These are phyloP conservation scores for Flagelloscypha sp. DNA, from an alignment of 768 basidiomycete species.

Conservation along the genomic window DNA sequence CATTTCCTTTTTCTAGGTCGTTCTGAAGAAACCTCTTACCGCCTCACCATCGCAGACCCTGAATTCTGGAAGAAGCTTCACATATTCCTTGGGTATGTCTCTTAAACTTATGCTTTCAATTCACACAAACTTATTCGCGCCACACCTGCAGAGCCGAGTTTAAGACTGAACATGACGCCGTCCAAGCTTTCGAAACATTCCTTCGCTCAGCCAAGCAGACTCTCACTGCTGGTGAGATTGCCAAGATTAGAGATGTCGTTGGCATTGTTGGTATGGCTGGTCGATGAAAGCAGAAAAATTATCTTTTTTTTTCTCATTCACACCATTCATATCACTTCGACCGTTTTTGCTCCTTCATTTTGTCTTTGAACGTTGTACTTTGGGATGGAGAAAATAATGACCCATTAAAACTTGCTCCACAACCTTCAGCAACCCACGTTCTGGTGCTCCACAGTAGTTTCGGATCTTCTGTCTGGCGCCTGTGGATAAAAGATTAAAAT, in stretches of 20 bases:
- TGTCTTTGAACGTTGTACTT: too few species aligned
- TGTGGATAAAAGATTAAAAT: too few species aligned
- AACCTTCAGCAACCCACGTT: too few species aligned
- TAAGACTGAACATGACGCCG: constrained; percentile 50
- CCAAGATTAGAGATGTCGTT: constrained; percentile 82
- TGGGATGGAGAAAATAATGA: too few species aligned
- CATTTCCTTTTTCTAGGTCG: too few species aligned
- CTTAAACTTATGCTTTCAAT: constrained; percentile 1
- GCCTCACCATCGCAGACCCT: constrained; percentile 62
- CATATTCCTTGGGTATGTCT: constrained; percentile 51
- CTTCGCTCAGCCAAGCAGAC: constrained; percentile 72
- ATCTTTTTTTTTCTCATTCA: too few species aligned
- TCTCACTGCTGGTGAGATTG: constrained; percentile 80
- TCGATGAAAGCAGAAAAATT: constrained; percentile 36
- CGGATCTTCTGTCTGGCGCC: too few species aligned
- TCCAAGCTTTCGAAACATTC: constrained; percentile 79
- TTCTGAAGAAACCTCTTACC: constrained; percentile 45
- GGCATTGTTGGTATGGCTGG: constrained; percentile 89
- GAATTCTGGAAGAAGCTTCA: constrained; percentile 73
- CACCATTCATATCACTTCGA: too few species aligned
- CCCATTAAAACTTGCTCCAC: too few species aligned
- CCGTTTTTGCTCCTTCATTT: too few species aligned
- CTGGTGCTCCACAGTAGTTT: too few species aligned
- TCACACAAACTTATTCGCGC: constrained; percentile 6
- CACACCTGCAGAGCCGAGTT: constrained; percentile 47